phyloP scores from a whole-genome alignment of 202 grass and related monocot species.

The Panicum hallii region DNA sequence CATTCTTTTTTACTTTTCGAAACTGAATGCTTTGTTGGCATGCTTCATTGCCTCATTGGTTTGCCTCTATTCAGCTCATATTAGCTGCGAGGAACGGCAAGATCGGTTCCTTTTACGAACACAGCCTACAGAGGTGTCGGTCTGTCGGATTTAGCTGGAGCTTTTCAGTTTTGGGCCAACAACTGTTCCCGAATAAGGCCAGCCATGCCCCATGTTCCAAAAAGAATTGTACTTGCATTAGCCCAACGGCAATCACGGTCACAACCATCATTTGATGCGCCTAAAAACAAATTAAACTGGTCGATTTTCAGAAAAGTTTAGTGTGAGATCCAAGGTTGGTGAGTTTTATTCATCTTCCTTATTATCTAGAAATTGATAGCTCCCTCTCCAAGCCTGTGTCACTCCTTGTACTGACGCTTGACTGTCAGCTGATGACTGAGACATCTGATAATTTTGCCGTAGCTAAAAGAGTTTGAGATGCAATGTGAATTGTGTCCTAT shows the following conservation, averaged over 20 bases:
- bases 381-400: not conserved
- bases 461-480: not conserved
- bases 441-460: no score
- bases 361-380: not conserved
- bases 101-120: constrained; percentile 12
- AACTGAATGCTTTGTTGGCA: constrained; percentile 37
- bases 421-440: not conserved
- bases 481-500: not conserved
- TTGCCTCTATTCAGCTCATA: constrained; percentile 35
- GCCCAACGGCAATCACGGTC: constrained; percentile 13
- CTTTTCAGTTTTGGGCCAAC: constrained; percentile 35
- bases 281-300: not conserved
- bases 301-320: not conserved
- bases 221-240: constrained; percentile 37
- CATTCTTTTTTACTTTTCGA: not conserved
- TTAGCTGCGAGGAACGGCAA: constrained; percentile 49
- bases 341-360: not conserved
- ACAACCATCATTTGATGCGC: not conserved
- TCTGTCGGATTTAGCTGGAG: constrained; percentile 23
- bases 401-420: not conserved
- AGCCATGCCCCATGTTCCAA: constrained; percentile 16
- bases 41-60: constrained; percentile 7
- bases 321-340: constrained; percentile 20
- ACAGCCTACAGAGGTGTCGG: not conserved
- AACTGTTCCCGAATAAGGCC: constrained; percentile 6